phyloP scores from a whole-genome alignment of 2,329 filamentous ascomycete genomes.

The Aspergillus fumigatus region DNA sequence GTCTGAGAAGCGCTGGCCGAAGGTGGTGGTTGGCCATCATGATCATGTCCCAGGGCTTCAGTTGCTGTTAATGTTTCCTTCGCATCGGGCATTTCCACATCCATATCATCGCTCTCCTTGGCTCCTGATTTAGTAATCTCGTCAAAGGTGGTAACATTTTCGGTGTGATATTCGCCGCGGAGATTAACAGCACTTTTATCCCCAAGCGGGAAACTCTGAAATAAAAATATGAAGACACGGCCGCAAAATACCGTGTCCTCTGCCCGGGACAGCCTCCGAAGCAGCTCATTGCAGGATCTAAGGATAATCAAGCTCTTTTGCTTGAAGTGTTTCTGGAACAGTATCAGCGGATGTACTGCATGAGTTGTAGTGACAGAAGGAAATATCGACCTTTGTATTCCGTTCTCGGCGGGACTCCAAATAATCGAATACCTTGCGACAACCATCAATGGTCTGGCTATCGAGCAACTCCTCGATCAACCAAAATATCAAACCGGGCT shows the following conservation, averaged over 20 bases:
- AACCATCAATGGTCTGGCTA: conserved; percentile 90
- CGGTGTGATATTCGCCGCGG: conserved; percentile 89
- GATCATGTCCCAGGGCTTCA: conserved; percentile 28
- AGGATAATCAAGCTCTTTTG: conserved; percentile 85
- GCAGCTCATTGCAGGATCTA: conserved; percentile 89
- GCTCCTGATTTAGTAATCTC: conserved; percentile 41
- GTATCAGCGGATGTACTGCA: conserved; percentile 18
- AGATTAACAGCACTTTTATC: conserved; percentile 98
- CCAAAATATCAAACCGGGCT: conserved; percentile 79
- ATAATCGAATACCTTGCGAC: conserved; percentile 87
- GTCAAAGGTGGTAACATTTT: conserved; percentile 88
- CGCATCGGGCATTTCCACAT: conserved; percentile 55
- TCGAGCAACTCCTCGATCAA: conserved; percentile 93
- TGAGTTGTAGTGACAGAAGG: neutral
- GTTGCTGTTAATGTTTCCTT: conserved; percentile 31
- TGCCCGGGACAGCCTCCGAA: conserved; percentile 88
- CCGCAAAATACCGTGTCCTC: conserved; percentile 98
- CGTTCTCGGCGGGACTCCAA: conserved; percentile 88
- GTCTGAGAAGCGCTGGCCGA: conserved; percentile 11
- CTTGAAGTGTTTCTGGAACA: conserved; percentile 60
- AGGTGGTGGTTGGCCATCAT: conserved; percentile 14
- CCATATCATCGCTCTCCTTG: conserved; percentile 55
- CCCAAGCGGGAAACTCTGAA: conserved; percentile 93
- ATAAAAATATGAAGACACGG: conserved; percentile 96
- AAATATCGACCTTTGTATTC: conserved; percentile 59